phyloP scores from a whole-genome alignment of 441 rosid genomes.

The Omphalea diandra region DNA sequence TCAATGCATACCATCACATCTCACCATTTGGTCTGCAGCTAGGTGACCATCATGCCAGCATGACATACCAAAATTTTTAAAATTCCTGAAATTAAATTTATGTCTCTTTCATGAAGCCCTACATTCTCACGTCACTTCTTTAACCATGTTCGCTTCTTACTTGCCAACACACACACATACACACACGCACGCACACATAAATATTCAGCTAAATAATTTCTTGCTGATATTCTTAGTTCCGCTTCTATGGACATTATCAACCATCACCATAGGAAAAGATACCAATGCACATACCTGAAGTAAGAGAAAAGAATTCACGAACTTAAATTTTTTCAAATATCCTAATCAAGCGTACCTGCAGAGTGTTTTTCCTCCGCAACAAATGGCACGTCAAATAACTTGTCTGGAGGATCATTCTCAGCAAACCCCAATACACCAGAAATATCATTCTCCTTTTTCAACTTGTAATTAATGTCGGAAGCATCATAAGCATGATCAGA shows the following conservation, averaged over 20 bases:
- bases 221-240: neutral
- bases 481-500: conserved; percentile 49
- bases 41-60: neutral
- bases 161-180: no score
- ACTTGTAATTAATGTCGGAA: conserved; percentile 41
- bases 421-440: conserved; percentile 41
- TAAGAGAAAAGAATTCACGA: neutral
- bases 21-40: neutral
- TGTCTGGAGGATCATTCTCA: conserved; percentile 55
- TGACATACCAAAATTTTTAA: neutral
- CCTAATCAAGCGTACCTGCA: conserved; percentile 51
- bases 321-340: conserved; percentile 10
- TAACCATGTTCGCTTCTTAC: neutral
- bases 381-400: conserved; percentile 79
- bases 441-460: conserved; percentile 49
- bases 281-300: neutral
- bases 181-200: no score
- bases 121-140: neutral
- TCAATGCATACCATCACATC: neutral
- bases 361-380: conserved; percentile 61
- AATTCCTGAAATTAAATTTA: neutral
- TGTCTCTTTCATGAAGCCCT: neutral
- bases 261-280: neutral
- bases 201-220: neutral
- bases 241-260: neutral